Evolutionary conservation across 768 basidiomycete genomes (phyloP), one percentile per base, ranked within the genome.

Genomic region (Suillus weaverae): DNA sequence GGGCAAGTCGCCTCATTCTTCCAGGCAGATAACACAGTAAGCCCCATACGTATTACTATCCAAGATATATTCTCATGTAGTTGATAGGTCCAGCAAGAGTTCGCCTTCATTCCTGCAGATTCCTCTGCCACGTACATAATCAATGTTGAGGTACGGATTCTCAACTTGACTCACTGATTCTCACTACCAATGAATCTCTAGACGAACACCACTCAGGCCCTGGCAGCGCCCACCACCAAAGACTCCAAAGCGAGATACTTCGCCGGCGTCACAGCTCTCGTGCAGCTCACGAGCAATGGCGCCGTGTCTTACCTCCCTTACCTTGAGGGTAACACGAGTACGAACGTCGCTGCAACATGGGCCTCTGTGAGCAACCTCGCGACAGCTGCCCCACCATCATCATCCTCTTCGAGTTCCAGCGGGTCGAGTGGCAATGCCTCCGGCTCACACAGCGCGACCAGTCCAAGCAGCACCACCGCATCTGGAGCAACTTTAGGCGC

Each of bases 91-190:
- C 90, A 91, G 69, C 80, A 87, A 64, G 86, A 90, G 73, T 89
- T 94, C 71, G 90, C 89, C 3, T 94, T 87, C 77, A 81, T 94
- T 65, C 91, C 92, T 22, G 82, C 88, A 72, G 89, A 94, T 72
- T 85, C 86, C 67, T 87, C 85, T 20, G 80, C 81, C 30, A 88
- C 88, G n/a, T 93, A 90, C 69, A 83, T 94, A 56, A 78, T 92
- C 74, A 87, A 91, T 71, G 89, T 91, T 63, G 81, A 86, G 77
- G 87, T 87, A 73, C 6, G 71, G 65, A 32, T 20, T 26, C 30
- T n/a, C 13, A 39, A 35, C n/a, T 41, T 38, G n/a, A 11, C 32
- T 5, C 9, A 22, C 48, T 18, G 9, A 16, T 16, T 32, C 9
- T 20, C 9, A 7, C 44, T 18, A 5, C n/a, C 5, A 60, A 11